Percentiles rank a stretch among this genome's conserved stretches.
Conservation (phyloP, 306 rosid species). For the Fagus sylvatica region DNA sequence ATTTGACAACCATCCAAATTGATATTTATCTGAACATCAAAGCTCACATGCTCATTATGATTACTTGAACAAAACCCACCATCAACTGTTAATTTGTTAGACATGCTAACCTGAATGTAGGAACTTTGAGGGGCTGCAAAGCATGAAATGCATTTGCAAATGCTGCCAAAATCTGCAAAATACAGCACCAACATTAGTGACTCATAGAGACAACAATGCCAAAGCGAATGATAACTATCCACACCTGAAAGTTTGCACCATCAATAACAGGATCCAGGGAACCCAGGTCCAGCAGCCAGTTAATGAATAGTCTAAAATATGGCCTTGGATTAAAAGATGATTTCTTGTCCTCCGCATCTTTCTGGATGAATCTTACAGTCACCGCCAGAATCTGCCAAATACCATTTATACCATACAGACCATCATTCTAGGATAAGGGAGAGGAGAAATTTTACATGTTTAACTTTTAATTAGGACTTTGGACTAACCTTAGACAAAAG, state of each 20-base stretch:
- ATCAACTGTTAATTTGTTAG: background rate
- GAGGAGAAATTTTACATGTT: background rate
- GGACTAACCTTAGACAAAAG: constrained; percentile 76
- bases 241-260: constrained; percentile 93
- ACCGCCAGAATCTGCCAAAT: constrained; percentile 72
- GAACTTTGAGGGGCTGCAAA: constrained; percentile 92
- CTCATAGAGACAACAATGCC: constrained; percentile 7
- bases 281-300: constrained; percentile 91
- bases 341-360: constrained; percentile 93
- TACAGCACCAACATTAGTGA: constrained; percentile 20
- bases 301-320: constrained; percentile 84
- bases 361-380: constrained; percentile 68
- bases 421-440: constrained; percentile 12
- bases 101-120: constrained; percentile 77
- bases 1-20: constrained; percentile 15
- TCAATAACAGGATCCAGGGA: constrained; percentile 79
- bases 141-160: constrained; percentile 92
- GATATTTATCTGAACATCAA: constrained; percentile 1
- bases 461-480: background rate
- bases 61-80: constrained; percentile 13
- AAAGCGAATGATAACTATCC: constrained; percentile 21
- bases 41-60: background rate
- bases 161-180: constrained; percentile 73
- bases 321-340: constrained; percentile 82
- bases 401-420: constrained; percentile 26